These are phyloP conservation scores for Nicotiana knightiana DNA, from an alignment of 257 asterid genomes.

Conservation along the genomic window DNA sequence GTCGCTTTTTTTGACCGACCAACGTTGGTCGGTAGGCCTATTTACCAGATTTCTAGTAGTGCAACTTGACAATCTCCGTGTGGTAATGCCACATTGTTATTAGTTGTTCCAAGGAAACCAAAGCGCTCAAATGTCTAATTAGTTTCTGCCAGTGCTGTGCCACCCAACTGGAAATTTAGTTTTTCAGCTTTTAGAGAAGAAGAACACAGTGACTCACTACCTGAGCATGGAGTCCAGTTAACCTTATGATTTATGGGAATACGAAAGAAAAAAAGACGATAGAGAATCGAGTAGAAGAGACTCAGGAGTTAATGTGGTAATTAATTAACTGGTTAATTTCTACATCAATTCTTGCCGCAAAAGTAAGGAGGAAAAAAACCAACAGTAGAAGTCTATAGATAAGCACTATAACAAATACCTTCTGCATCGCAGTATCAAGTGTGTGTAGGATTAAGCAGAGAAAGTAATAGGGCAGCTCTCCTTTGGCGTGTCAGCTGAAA, in stretches of 20 bases:
- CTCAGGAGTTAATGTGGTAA: background rate
- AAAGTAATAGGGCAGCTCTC: conserved; percentile 62
- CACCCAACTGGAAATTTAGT: no score
- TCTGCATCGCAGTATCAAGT: background rate
- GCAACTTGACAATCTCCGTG: no score
- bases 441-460: conserved; percentile 25
- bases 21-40: no score
- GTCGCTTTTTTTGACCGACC: no score
- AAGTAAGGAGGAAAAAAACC: background rate
- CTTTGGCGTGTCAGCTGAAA: conserved; percentile 35
- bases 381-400: background rate
- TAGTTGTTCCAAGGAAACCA: no score
- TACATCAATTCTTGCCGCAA: background rate
- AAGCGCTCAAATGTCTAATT: no score
- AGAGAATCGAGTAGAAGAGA: background rate
- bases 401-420: background rate
- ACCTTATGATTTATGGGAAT: background rate
- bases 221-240: no score
- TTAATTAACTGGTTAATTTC: background rate
- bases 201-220: no score
- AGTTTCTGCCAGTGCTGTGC: no score
- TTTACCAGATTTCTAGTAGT: no score
- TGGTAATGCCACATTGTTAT: no score
- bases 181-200: no score
- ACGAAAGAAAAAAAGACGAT: background rate